Evolutionary conservation across 306 rosid species (phyloP).

Genomic region (Inga oerstediana): DNA sequence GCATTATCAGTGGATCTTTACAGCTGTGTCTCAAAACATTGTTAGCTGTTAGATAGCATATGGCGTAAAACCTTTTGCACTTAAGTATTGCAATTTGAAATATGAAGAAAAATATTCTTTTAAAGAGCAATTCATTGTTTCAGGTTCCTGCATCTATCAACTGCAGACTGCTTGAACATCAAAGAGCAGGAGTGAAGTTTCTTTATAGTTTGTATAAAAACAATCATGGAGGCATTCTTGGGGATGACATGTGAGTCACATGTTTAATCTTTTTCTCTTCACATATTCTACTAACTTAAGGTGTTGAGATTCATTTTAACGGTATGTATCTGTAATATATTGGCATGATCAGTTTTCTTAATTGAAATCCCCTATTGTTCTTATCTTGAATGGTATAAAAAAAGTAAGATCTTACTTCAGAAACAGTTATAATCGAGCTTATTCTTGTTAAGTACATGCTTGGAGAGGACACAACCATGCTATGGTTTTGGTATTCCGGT

Average conservation of each 20-base stretch:
- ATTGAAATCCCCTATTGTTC: neutral
- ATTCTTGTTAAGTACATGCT: neutral
- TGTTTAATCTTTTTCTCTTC: slow-evolving; percentile 26
- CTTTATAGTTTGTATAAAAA: slow-evolving; percentile 73
- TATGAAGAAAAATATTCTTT: slow-evolving; percentile 8
- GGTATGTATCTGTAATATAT: neutral
- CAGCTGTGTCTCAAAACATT: neutral
- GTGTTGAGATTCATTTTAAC: neutral
- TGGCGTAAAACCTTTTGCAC: neutral
- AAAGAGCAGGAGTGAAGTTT: slow-evolving; percentile 82
- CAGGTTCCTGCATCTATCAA: slow-evolving; percentile 94
- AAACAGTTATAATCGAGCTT: slow-evolving; percentile 4
- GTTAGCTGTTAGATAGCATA: neutral
- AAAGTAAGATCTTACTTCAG: slow-evolving; percentile 3
- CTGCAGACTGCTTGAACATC: slow-evolving; percentile 91
- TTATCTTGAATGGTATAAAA: slow-evolving; percentile 12
- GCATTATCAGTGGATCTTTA: neutral
- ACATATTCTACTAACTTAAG: neutral
- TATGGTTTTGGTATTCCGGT: neutral
- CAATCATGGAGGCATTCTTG: slow-evolving; percentile 94
- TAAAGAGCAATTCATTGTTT: slow-evolving; percentile 24
- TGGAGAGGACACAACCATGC: neutral
- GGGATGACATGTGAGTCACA: slow-evolving; percentile 88
- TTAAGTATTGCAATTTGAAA: slow-evolving; percentile 29
- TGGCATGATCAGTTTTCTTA: neutral